Evolutionary conservation across 2,329 filamentous ascomycete genomes (phyloP).

Genomic region (Apiospora hydei): DNA sequence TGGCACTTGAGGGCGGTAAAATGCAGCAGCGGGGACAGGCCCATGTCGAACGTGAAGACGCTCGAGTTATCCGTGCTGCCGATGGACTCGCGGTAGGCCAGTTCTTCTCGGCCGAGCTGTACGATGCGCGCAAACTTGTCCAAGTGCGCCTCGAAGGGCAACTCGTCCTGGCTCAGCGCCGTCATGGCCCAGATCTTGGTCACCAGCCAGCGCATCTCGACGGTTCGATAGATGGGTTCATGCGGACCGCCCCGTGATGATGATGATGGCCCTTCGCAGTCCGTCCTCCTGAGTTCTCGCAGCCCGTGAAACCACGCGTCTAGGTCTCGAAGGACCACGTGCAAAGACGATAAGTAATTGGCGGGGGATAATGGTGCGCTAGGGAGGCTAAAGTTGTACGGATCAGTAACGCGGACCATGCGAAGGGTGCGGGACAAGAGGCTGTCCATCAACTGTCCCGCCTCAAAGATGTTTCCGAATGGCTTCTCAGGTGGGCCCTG

Average conservation of each 20-base stretch:
- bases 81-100: background rate
- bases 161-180: conserved; percentile 29
- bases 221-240: conserved; percentile 10
- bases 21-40: conserved; percentile 30
- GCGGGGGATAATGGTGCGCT: background rate
- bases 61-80: background rate
- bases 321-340: conserved; percentile 25
- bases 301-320: conserved; percentile 27
- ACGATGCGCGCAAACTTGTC: conserved; percentile 30
- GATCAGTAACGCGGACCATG: conserved; percentile 29
- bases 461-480: conserved; percentile 10
- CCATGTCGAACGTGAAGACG: conserved; percentile 33
- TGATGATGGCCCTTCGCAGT: background rate
- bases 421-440: conserved; percentile 28
- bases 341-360: conserved; percentile 8
- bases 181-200: conserved; percentile 32
- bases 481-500: background rate
- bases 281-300: background rate
- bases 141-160: conserved; percentile 3
- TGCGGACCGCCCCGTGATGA: background rate
- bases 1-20: conserved; percentile 34
- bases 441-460: conserved; percentile 25
- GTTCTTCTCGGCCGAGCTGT: conserved; percentile 29
- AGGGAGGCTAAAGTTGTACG: conserved; percentile 13
- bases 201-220: conserved; percentile 33